These are phyloP conservation scores for Citrus sinensis DNA, from an alignment of 345 rosid genomes.

Conservation along the genomic window DNA sequence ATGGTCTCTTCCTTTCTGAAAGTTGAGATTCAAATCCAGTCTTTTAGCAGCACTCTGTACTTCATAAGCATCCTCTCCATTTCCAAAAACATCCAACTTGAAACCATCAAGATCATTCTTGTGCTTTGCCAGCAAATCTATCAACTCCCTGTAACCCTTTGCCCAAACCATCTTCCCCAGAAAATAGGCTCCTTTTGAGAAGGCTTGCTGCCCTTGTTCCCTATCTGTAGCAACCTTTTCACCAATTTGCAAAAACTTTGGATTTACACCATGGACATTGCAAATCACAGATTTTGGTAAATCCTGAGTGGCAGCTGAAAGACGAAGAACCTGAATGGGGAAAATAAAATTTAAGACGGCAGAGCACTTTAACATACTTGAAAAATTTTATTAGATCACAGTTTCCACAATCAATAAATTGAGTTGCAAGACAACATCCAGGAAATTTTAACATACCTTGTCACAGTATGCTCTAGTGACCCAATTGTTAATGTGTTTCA, in stretches of 20 bases:
- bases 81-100: conserved; percentile 89
- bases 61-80: conserved; percentile 91
- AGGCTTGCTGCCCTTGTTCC: conserved; percentile 88
- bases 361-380: not conserved
- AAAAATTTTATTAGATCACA: not conserved
- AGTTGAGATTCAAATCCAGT: conserved; percentile 72
- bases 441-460: conserved; percentile 50
- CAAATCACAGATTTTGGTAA: conserved; percentile 83
- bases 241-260: conserved; percentile 88
- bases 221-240: conserved; percentile 76
- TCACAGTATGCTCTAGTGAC: conserved; percentile 88
- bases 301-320: conserved; percentile 95
- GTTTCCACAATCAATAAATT: not conserved
- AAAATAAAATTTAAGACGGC: not conserved
- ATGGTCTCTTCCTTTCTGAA: conserved; percentile 89
- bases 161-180: conserved; percentile 99
- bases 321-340: conserved; percentile 79
- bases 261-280: conserved; percentile 98
- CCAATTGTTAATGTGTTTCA: conserved; percentile 89
- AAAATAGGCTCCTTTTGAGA: conserved; percentile 96
- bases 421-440: not conserved
- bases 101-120: conserved; percentile 76
- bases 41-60: conserved; percentile 71
- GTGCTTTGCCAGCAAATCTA: conserved; percentile 78
- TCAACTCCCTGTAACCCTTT: conserved; percentile 91